Conservation (phyloP, 306 rosid genomes). For the Ochetophila trinervis region DNA sequence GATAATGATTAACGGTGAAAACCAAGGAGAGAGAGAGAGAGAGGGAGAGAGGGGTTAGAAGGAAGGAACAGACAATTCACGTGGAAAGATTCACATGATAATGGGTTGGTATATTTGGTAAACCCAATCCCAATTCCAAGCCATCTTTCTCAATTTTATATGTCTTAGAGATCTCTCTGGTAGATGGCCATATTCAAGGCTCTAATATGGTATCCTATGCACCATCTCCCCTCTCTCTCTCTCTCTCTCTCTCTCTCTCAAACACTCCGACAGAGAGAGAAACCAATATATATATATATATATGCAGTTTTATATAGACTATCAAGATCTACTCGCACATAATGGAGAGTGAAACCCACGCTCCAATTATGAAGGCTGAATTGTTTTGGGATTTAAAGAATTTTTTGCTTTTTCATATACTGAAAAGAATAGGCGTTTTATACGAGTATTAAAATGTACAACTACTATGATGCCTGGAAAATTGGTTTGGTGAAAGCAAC, state of each 20-base stretch:
- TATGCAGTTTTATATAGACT: too few species aligned
- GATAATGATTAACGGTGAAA: conserved; percentile 63
- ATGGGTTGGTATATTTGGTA: conserved; percentile 56
- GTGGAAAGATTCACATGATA: conserved; percentile 69
- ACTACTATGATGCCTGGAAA: neutral
- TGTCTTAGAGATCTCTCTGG: conserved; percentile 21
- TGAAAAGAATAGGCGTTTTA: neutral
- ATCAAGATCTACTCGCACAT: neutral
- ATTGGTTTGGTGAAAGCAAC: too few species aligned
- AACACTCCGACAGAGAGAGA: neutral
- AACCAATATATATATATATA: neutral
- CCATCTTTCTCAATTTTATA: neutral
- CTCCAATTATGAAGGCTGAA: neutral
- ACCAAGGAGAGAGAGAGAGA: conserved; percentile 32
- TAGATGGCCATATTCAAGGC: conserved; percentile 49
- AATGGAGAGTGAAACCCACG: neutral
- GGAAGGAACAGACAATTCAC: conserved; percentile 41
- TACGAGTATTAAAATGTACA: neutral
- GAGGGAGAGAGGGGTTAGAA: conserved; percentile 3
- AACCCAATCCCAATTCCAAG: conserved; percentile 37
- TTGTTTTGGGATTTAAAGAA: neutral
- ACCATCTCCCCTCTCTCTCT: neutral
- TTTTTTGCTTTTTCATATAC: too few species aligned
- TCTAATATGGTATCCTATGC: conserved; percentile 72
- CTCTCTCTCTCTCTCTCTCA: too few species aligned